These are phyloP conservation scores for Penicillium sp. DNA, from an alignment of 2,329 filamentous ascomycete species.

Conservation along the genomic window DNA sequence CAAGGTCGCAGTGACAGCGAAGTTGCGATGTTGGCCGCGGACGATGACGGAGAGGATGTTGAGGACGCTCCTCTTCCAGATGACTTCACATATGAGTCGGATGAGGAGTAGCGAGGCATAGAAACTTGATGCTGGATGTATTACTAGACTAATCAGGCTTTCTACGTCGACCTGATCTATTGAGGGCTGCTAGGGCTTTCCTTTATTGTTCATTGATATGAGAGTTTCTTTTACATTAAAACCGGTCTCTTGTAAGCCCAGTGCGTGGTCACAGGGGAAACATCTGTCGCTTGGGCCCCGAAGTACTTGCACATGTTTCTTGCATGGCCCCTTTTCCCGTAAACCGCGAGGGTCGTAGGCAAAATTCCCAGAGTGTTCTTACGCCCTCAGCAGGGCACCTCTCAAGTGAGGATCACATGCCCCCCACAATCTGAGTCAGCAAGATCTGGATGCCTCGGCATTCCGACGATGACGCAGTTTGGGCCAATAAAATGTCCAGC, in stretches of 20 bases:
- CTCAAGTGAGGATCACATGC: conserved; percentile 17
- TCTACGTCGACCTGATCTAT: conserved; percentile 27
- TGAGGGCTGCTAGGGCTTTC: conserved; percentile 14
- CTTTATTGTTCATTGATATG: conserved; percentile 23
- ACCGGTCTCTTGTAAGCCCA: not conserved
- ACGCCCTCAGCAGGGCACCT: too few relatives aligned
- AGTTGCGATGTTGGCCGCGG: conserved; percentile 79
- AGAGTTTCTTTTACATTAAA: conserved; percentile 12
- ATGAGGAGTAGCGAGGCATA: conserved; percentile 33
- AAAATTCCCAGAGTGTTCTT: too few relatives aligned
- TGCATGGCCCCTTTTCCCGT: too few relatives aligned
- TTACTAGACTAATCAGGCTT: conserved; percentile 39
- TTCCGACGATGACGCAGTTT: conserved; percentile 19
- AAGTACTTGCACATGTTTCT: not conserved
- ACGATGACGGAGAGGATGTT: conserved; percentile 63
- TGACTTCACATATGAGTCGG: conserved; percentile 51
- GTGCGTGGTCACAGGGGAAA: not conserved
- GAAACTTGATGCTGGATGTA: conserved; percentile 33
- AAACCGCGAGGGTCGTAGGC: too few relatives aligned
- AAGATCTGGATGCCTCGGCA: conserved; percentile 20
- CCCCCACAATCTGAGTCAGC: conserved; percentile 3
- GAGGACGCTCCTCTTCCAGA: conserved; percentile 51
- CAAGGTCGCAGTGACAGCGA: conserved; percentile 57
- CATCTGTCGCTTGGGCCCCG: too few relatives aligned
- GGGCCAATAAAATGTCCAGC: conserved; percentile 16